A percentile compares a stretch with the other conserved stretches of the same genome.
phyloP scores from a whole-genome alignment of 352 stramenopile genomes.

The Phytophthora nicotianae region DNA sequence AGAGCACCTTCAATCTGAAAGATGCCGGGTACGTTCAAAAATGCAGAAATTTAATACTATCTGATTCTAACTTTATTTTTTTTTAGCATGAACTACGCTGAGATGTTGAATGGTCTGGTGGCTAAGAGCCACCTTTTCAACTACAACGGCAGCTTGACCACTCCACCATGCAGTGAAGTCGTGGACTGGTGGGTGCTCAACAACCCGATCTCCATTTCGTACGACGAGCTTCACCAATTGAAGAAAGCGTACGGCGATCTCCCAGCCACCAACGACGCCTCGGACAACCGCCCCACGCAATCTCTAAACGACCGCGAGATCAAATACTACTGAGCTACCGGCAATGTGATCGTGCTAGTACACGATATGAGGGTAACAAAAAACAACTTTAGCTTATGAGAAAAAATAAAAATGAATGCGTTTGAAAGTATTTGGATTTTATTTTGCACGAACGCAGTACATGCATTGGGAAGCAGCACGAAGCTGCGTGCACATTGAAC shows the following conservation, averaged over 20 bases:
- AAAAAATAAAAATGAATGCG: constrained; percentile 3
- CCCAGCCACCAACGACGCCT: constrained; percentile 40
- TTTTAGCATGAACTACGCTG: constrained; percentile 49
- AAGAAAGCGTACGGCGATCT: constrained; percentile 41
- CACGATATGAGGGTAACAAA: not conserved
- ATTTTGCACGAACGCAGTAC: not conserved
- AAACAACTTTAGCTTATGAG: not conserved
- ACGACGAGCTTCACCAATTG: constrained; percentile 37
- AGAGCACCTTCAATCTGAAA: constrained; percentile 43
- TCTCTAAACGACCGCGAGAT: constrained; percentile 55
- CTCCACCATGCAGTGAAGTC: constrained; percentile 58
- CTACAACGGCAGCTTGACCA: constrained; percentile 67
- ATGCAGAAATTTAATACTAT: not conserved
- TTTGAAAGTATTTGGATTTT: not conserved
- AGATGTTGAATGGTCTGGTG: constrained; percentile 56
- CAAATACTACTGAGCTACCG: constrained; percentile 42
- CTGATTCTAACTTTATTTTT: not conserved
- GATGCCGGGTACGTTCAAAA: constrained; percentile 22
- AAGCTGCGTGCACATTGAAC: constrained; percentile 2
- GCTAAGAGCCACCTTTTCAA: constrained; percentile 66
- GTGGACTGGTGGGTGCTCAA: constrained; percentile 71
- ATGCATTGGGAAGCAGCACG: not conserved
- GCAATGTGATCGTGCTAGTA: not conserved
- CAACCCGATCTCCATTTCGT: constrained; percentile 57
- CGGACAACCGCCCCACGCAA: constrained; percentile 57